phyloP scores from a whole-genome alignment of 805 yeast species.

The Metschnikowia corniflorae region DNA sequence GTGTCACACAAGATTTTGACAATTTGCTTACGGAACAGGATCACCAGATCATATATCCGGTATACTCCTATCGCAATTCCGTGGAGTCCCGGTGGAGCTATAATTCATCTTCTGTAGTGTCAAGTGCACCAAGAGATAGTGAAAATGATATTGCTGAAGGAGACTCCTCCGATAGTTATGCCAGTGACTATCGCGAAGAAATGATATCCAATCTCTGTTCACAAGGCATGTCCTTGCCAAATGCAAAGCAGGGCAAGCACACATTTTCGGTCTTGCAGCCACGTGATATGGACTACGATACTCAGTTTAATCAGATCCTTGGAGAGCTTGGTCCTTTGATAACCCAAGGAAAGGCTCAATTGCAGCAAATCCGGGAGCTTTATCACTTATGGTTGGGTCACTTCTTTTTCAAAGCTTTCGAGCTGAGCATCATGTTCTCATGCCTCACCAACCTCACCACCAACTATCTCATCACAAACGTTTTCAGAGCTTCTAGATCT shows the following conservation, averaged over 20 bases:
- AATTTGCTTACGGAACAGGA: slow-evolving; percentile 28
- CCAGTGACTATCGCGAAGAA: background rate
- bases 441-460: slow-evolving; percentile 38
- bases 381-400: slow-evolving; percentile 34
- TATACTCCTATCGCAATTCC: slow-evolving; percentile 24
- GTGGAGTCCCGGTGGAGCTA: slow-evolving; percentile 5
- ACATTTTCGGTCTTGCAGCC: slow-evolving; percentile 4
- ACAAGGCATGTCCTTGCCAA: slow-evolving; percentile 4
- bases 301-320: slow-evolving; percentile 5
- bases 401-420: slow-evolving; percentile 25
- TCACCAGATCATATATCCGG: slow-evolving; percentile 36
- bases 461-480: slow-evolving; percentile 34
- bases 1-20: slow-evolving; percentile 29
- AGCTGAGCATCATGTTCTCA: slow-evolving; percentile 29
- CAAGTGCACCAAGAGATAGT: background rate
- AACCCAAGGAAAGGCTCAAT: slow-evolving; percentile 24
- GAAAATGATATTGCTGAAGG: background rate
- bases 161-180: background rate
- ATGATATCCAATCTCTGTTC: too few species aligned
- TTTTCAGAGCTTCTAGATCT: slow-evolving; percentile 17
- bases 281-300: slow-evolving; percentile 6
- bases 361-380: slow-evolving; percentile 27
- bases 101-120: background rate
- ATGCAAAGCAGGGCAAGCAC: slow-evolving; percentile 5
- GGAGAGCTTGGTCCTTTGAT: slow-evolving; percentile 18